Evolutionary conservation across 2,329 filamentous ascomycete species (phyloP).

Genomic region (Ophiostoma angusticollis): DNA sequence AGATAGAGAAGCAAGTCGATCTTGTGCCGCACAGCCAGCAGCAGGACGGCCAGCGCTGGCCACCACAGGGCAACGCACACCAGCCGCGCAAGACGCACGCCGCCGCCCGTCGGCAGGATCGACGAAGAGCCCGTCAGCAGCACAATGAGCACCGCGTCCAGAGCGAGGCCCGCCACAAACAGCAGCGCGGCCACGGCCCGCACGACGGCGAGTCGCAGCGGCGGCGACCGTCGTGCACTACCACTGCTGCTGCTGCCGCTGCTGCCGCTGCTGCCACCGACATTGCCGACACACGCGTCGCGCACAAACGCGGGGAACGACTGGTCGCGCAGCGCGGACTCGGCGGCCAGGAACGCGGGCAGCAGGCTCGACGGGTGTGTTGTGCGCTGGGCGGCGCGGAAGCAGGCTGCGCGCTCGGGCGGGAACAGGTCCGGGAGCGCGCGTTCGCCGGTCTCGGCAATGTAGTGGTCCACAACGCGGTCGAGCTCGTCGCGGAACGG

Average conservation of each 20-base stretch:
- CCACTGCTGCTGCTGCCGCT: too few species aligned
- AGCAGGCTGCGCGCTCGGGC: constrained; percentile 25
- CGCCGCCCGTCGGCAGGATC: constrained; percentile 1
- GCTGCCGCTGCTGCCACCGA: too few species aligned
- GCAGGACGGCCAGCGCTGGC: constrained; percentile 21
- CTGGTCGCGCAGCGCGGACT: constrained; percentile 23
- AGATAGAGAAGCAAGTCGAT: constrained; percentile 25
- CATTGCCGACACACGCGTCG: constrained; percentile 26
- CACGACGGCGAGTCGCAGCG: constrained; percentile 20
- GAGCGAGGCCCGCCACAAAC: constrained; percentile 17
- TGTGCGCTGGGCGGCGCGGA: constrained; percentile 27
- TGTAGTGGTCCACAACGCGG: constrained; percentile 26
- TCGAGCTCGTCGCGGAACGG: constrained; percentile 29
- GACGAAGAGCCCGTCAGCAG: constrained; percentile 10
- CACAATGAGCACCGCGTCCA: constrained; percentile 23
- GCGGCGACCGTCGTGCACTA: background rate
- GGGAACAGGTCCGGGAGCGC: constrained; percentile 24
- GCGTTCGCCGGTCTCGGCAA: constrained; percentile 21
- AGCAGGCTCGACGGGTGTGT: constrained; percentile 33
- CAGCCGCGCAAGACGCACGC: constrained; percentile 18
- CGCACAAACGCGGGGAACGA: constrained; percentile 28
- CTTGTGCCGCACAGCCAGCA: constrained; percentile 24
- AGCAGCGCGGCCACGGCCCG: constrained; percentile 15
- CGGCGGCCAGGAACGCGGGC: constrained; percentile 25
- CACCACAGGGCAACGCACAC: constrained; percentile 23